Conservation (phyloP, 2,329 filamentous ascomycete species). For the Akanthomyces dipterigenus region DNA sequence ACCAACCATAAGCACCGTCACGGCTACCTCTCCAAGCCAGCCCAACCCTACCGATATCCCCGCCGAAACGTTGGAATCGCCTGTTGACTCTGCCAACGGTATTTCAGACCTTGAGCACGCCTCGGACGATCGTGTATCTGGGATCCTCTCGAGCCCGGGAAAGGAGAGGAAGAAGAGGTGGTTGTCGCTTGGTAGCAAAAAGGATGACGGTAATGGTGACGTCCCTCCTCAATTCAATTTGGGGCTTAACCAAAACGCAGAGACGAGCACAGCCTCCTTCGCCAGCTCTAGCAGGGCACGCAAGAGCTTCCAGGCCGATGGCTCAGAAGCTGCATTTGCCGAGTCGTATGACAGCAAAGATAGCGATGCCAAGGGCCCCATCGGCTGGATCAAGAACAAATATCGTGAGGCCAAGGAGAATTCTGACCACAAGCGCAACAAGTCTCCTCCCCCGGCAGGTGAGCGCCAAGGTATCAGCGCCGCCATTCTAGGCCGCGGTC, state of each 20-base stretch:
- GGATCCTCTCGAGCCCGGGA: conserved; percentile 41
- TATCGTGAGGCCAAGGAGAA: conserved; percentile 54
- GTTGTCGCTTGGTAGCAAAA: conserved; percentile 62
- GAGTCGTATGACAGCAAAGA: conserved; percentile 38
- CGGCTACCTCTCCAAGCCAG: conserved; percentile 3
- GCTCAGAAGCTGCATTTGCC: conserved; percentile 37
- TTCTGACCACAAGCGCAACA: conserved; percentile 47
- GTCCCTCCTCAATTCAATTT: conserved; percentile 39
- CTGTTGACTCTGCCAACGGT: conserved; percentile 74
- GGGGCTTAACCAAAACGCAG: conserved; percentile 58
- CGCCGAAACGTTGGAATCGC: conserved; percentile 64
- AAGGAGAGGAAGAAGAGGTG: conserved; percentile 64
- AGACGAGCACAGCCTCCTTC: conserved; percentile 61
- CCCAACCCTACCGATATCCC: conserved; percentile 36
- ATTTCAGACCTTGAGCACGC: conserved; percentile 71
- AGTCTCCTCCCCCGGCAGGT: conserved; percentile 42
- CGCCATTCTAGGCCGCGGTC: conserved; percentile 33
- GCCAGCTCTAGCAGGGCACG: conserved; percentile 50
- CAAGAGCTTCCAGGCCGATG: conserved; percentile 46
- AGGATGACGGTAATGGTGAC: conserved; percentile 46
- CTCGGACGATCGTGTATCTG: conserved; percentile 45
- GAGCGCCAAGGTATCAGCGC: conserved; percentile 24
- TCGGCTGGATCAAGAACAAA: conserved; percentile 54
- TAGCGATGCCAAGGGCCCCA: conserved; percentile 45
- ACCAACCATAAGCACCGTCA: conserved; percentile 8